These are phyloP conservation scores for Neopestalotiopsis sp. DNA, from an alignment of 2,329 filamentous ascomycete species.

Conservation along the genomic window DNA sequence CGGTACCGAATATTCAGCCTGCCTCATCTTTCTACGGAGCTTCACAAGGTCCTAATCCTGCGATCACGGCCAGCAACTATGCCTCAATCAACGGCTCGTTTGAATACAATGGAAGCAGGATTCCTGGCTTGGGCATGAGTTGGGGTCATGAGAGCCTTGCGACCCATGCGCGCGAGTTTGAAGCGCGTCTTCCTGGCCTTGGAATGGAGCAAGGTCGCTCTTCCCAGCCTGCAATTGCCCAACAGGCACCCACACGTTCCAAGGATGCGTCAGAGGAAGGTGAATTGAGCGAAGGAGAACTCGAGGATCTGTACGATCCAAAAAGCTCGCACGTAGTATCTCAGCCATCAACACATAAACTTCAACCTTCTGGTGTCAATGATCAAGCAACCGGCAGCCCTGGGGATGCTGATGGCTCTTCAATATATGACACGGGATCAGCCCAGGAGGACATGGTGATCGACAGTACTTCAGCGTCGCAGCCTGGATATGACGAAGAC, in stretches of 20 bases:
- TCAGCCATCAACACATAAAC: conserved; percentile 11
- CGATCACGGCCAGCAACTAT: conserved; percentile 29
- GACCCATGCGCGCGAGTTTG: too few relatives aligned
- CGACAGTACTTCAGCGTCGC: conserved; percentile 28
- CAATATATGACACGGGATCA: conserved; percentile 36
- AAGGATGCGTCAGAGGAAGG: conserved; percentile 64
- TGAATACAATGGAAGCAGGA: conserved; percentile 41
- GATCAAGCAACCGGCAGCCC: conserved; percentile 30
- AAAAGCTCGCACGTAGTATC: conserved; percentile 21
- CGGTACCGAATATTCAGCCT: conserved; percentile 26
- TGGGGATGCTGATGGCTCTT: conserved; percentile 37
- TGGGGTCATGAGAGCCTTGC: conserved; percentile 1
- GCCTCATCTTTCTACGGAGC: conserved; percentile 22
- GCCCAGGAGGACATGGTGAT: conserved; percentile 26
- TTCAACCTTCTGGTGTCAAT: conserved; percentile 19
- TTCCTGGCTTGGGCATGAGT: conserved; percentile 45
- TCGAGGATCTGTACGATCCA: conserved; percentile 61
- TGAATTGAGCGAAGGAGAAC: conserved; percentile 74
- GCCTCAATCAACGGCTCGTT: conserved; percentile 40
- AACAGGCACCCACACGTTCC: background rate
- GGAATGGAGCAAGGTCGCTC: background rate
- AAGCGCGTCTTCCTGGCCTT: background rate
- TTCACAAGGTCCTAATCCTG: conserved; percentile 21
- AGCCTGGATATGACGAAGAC: conserved; percentile 26
- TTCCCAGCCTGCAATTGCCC: background rate